Conservation (phyloP, 2,329 filamentous ascomycete species). For the Cladosporium sp. region DNA sequence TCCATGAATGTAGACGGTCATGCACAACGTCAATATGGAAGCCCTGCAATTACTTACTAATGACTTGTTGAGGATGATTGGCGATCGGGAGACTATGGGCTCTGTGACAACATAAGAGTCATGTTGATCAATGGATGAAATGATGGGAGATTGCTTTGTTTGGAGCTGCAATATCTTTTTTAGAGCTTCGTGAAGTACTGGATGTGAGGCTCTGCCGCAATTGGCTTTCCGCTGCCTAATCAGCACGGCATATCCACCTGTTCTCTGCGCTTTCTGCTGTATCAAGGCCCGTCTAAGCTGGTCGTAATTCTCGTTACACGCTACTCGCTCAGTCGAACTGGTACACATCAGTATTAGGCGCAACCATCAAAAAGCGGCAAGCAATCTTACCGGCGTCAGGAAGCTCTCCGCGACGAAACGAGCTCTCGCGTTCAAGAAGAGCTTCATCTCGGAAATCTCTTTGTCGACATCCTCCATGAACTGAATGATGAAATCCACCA, state of each 20-base stretch:
- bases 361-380: no score
- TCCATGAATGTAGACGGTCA: no score
- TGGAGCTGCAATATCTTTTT: not conserved
- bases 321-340: conserved; percentile 21
- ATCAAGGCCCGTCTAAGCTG: not conserved
- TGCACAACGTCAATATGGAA: no score
- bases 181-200: not conserved
- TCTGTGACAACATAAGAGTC: no score
- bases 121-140: no score
- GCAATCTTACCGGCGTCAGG: conserved; percentile 81
- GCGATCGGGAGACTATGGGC: no score
- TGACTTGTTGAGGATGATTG: no score
- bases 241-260: no score
- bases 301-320: conserved; percentile 8
- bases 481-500: conserved; percentile 98
- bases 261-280: not conserved
- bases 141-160: no score
- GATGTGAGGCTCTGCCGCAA: no score
- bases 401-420: conserved; percentile 98
- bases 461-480: conserved; percentile 99
- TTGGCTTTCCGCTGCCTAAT: no score
- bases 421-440: conserved; percentile 94
- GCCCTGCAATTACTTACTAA: no score
- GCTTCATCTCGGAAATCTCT: conserved; percentile 99
- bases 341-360: conserved; percentile 10